Evolutionary conservation across 2,329 filamentous ascomycete species (phyloP), one percentile per base, ranked within the genome.

Genomic region (Trichoderma atrobrunneum): DNA sequence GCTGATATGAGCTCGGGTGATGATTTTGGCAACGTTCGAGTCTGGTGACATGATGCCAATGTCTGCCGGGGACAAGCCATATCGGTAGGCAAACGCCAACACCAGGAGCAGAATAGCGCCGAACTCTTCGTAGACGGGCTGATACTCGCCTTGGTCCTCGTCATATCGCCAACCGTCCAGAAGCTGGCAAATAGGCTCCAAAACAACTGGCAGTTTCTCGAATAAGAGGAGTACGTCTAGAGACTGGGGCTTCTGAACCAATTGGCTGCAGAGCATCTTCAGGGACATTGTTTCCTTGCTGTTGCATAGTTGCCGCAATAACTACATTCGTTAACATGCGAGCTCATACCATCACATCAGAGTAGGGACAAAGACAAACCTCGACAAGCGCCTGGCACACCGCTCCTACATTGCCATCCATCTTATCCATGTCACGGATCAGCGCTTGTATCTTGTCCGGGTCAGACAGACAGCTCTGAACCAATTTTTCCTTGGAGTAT

Each of bases 401-500:
- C 2, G 94, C 93, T 2, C 93, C 94, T 3, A 93, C 93, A 80
- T 98, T 98, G 1, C 95, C 95, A 77, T 97, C 93, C 87, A 96
- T 94, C 65, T 91, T 92, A 71, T 97, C 94, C 28, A 99, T 85
- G 77, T 97, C 94, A 51, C 90, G 88, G 54, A 98, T 89, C 36
- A 97, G 85, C 57, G 90, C 88, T 75, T 94, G 92, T 1, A 93
- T 89, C 74, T 91, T 89, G 73, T 94, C 92, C 0, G 91, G 89
- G 75, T 97, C 93, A 12, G 88, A 87, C 62, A 92, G 87, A 74
- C 94, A 97, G 78, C 96, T 91, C 63, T 90, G 87, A 0, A 97
- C 88, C 14, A 99, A 84, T 34, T 90, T 88, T 32, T 96, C 92
- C 80, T 95, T 96, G 61, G 88, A 86, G 76, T 94, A 94, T 72